Evolutionary conservation across 2,329 filamentous ascomycete species (phyloP).

Genomic region (Cladosporium sp.): DNA sequence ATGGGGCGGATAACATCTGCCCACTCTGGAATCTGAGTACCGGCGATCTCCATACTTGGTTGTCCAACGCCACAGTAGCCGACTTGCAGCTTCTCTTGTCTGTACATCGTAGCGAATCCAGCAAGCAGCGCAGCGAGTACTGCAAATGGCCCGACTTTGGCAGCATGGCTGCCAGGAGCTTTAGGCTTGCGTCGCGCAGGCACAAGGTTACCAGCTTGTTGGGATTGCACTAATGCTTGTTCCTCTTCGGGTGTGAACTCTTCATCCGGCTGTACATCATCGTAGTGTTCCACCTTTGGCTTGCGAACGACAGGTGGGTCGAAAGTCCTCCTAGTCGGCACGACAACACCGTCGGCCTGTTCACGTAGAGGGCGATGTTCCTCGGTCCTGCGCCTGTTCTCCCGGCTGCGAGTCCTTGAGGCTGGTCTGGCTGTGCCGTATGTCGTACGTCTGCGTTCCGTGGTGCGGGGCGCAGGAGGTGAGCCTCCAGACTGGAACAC

Average conservation of each 20-base stretch:
- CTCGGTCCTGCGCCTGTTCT: conserved; percentile 40
- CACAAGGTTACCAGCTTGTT: conserved; percentile 45
- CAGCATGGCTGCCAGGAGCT: conserved; percentile 43
- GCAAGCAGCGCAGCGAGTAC: conserved; percentile 66
- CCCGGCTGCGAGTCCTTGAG: conserved; percentile 41
- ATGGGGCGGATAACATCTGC: conserved; percentile 67
- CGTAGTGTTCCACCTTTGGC: conserved; percentile 37
- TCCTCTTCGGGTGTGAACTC: conserved; percentile 93
- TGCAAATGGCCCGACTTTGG: conserved; percentile 65
- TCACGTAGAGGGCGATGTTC: conserved; percentile 41
- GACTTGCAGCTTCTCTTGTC: conserved; percentile 92
- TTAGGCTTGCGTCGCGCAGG: conserved; percentile 37
- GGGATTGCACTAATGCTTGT: conserved; percentile 70
- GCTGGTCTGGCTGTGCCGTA: conserved; percentile 34
- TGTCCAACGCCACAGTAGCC: conserved; percentile 85
- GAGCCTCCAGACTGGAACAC: conserved; percentile 65
- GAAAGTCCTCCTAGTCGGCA: conserved; percentile 55
- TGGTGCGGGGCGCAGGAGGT: conserved; percentile 48
- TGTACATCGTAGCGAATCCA: conserved; percentile 76
- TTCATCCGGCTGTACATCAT: conserved; percentile 67
- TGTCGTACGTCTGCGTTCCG: conserved; percentile 53
- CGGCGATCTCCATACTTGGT: conserved; percentile 55
- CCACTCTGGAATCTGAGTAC: conserved; percentile 68
- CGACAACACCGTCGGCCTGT: conserved; percentile 51
- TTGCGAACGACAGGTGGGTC: conserved; percentile 51